phyloP scores from a whole-genome alignment of 306 rosid genomes.

The Rosa chinensis region DNA sequence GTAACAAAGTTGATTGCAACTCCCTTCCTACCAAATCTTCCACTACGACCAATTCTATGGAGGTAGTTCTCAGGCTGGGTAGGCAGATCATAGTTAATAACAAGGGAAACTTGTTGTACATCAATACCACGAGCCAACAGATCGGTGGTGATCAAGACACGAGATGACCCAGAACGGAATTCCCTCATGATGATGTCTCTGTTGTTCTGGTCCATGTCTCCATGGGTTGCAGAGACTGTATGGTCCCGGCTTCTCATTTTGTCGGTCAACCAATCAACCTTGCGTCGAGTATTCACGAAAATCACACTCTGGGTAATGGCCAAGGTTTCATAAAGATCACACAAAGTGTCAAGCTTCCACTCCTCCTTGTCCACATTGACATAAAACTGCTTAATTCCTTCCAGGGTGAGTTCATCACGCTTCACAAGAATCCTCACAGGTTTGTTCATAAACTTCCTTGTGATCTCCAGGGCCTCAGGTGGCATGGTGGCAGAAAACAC shows the following conservation, averaged over 20 bases:
- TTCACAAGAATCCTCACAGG: constrained; percentile 89
- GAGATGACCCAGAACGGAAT: constrained; percentile 80
- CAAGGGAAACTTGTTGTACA: constrained; percentile 83
- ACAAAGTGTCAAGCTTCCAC: constrained; percentile 77
- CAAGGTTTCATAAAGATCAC: constrained; percentile 72
- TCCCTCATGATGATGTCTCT: constrained; percentile 89
- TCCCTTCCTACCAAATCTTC: constrained; percentile 84
- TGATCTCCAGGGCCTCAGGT: constrained; percentile 86
- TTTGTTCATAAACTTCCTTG: constrained; percentile 79
- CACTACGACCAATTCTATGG: constrained; percentile 86
- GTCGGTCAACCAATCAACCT: constrained; percentile 89
- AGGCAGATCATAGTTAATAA: constrained; percentile 75
- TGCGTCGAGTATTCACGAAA: constrained; percentile 79
- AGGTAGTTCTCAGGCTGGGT: constrained; percentile 91
- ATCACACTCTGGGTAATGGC: constrained; percentile 87
- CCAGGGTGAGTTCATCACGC: constrained; percentile 85
- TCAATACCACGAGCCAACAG: constrained; percentile 86
- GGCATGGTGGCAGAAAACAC: constrained; percentile 91
- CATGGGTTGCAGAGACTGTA: constrained; percentile 83
- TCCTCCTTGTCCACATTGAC: constrained; percentile 77
- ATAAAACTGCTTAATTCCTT: constrained; percentile 76
- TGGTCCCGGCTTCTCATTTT: constrained; percentile 85
- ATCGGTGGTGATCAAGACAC: constrained; percentile 75
- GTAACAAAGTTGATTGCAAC: constrained; percentile 81
- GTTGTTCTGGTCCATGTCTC: constrained; percentile 91